Conservation (phyloP, 1,284 basidiomycete species). For the Papiliotrema terrestris region DNA sequence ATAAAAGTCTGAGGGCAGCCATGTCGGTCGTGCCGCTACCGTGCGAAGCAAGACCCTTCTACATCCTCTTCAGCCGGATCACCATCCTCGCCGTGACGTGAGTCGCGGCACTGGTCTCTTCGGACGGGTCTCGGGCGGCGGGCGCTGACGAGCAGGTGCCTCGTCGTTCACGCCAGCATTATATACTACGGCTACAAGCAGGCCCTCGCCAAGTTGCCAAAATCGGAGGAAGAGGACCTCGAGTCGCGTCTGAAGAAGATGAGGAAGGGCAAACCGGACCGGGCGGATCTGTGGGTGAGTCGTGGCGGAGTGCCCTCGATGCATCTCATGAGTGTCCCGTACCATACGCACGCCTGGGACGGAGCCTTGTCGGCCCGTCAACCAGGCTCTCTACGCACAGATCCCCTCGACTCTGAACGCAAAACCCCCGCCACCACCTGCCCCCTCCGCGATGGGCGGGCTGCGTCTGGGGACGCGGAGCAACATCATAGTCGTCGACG, state of each 20-base stretch:
- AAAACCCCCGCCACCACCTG: too few relatives aligned
- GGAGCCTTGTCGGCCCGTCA: background rate
- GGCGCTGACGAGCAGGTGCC: slow-evolving; percentile 13
- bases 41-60: slow-evolving; percentile 26
- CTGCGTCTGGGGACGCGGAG: too few relatives aligned
- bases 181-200: slow-evolving; percentile 36
- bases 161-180: slow-evolving; percentile 23
- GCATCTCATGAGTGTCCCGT: too few relatives aligned
- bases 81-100: slow-evolving; percentile 30
- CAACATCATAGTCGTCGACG: too few relatives aligned
- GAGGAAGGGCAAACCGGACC: slow-evolving; percentile 8
- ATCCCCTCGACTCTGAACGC: too few relatives aligned
- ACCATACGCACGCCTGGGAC: background rate
- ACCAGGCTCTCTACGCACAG: background rate
- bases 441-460: too few relatives aligned
- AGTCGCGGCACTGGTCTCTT: slow-evolving; percentile 4
- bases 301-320: too few relatives aligned
- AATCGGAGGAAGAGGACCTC: slow-evolving; percentile 5
- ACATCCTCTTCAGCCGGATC: slow-evolving; percentile 28
- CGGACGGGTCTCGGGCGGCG: too few relatives aligned
- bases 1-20: slow-evolving; percentile 1
- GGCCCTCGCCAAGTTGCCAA: slow-evolving; percentile 20
- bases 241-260: slow-evolving; percentile 11
- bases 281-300: slow-evolving; percentile 29
- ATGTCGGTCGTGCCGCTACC: slow-evolving; percentile 27